Percentiles rank a stretch among this genome's conserved stretches.
Conservation (phyloP, 768 basidiomycete species). For the Imleria badia region DNA sequence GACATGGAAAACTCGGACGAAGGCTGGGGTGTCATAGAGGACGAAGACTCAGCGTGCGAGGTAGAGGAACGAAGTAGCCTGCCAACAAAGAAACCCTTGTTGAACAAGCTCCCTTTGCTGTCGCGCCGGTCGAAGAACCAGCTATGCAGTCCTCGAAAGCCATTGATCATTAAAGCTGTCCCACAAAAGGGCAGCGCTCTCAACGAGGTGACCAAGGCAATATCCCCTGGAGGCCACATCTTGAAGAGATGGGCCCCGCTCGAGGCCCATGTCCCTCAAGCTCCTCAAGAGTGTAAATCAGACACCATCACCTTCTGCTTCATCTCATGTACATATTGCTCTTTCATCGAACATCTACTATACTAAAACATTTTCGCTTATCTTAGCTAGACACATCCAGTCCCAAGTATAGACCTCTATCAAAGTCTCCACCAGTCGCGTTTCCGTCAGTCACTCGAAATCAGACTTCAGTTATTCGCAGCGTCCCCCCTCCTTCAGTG, state of each 20-base stretch:
- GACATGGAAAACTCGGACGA: slow-evolving; percentile 51
- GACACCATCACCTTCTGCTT: slow-evolving; percentile 41
- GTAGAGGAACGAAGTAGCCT: slow-evolving; percentile 40
- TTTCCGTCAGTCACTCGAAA: slow-evolving; percentile 42
- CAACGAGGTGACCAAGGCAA: slow-evolving; percentile 63
- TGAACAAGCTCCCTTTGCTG: slow-evolving; percentile 20
- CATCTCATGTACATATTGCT: slow-evolving; percentile 22
- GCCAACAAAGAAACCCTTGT: slow-evolving; percentile 35
- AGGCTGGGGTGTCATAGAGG: slow-evolving; percentile 41
- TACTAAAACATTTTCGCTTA: background rate
- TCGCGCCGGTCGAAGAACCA: slow-evolving; percentile 30
- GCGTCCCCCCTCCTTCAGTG: slow-evolving; percentile 46
- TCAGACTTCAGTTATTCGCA: slow-evolving; percentile 38
- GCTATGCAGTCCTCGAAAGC: slow-evolving; percentile 31
- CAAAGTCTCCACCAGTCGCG: slow-evolving; percentile 20
- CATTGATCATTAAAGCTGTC: slow-evolving; percentile 19
- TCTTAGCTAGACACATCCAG: slow-evolving; percentile 18
- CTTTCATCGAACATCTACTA: background rate
- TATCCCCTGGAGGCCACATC: slow-evolving; percentile 77
- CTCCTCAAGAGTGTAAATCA: slow-evolving; percentile 53
- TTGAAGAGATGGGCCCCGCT: slow-evolving; percentile 72
- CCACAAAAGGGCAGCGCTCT: slow-evolving; percentile 43
- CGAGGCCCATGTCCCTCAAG: slow-evolving; percentile 70
- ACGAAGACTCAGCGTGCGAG: slow-evolving; percentile 55
- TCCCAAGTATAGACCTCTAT: slow-evolving; percentile 8